Evolutionary conservation across 208 protist species (phyloP).

Genomic region (Trypanosoma caninum): DNA sequence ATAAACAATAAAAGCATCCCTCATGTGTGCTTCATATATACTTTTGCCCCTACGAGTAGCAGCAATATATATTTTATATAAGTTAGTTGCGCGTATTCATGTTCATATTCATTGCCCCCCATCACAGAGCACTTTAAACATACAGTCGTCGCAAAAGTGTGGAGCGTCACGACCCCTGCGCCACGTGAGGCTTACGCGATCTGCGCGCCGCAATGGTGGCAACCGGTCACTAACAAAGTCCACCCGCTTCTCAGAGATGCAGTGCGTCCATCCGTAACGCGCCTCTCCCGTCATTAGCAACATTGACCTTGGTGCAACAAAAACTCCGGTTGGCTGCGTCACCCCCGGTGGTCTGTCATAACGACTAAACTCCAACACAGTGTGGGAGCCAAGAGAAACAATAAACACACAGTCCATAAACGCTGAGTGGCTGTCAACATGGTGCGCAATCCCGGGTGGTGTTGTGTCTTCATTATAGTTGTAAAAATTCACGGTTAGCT

Average conservation of each 20-base stretch:
- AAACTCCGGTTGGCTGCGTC: conserved; percentile 34
- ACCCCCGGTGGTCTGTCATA: conserved; percentile 30
- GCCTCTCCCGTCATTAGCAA: conserved; percentile 58
- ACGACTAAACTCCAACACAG: conserved; percentile 74
- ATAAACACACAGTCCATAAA: conserved; percentile 55
- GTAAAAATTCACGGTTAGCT: conserved; percentile 85
- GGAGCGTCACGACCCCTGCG: conserved; percentile 31
- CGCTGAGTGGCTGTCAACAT: conserved; percentile 72
- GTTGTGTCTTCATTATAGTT: conserved; percentile 34
- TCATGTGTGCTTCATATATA: too few relatives aligned
- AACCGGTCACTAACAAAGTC: conserved; percentile 61
- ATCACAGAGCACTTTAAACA: conserved; percentile 62
- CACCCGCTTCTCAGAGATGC: conserved; percentile 60
- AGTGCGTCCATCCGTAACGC: conserved; percentile 77
- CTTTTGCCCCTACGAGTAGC: too few relatives aligned
- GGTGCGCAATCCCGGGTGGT: conserved; percentile 58
- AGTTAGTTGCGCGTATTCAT: too few relatives aligned
- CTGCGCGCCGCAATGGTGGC: conserved; percentile 35
- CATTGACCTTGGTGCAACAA: conserved; percentile 52
- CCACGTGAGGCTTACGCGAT: conserved; percentile 78
- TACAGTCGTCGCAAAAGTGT: conserved; percentile 44
- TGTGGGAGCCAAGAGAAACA: conserved; percentile 78
- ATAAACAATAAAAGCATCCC: too few relatives aligned
- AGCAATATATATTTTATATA: too few relatives aligned
- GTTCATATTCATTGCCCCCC: conserved; percentile 29